Conservation (phyloP, 345 rosid genomes). For the Raphanus sativus region DNA sequence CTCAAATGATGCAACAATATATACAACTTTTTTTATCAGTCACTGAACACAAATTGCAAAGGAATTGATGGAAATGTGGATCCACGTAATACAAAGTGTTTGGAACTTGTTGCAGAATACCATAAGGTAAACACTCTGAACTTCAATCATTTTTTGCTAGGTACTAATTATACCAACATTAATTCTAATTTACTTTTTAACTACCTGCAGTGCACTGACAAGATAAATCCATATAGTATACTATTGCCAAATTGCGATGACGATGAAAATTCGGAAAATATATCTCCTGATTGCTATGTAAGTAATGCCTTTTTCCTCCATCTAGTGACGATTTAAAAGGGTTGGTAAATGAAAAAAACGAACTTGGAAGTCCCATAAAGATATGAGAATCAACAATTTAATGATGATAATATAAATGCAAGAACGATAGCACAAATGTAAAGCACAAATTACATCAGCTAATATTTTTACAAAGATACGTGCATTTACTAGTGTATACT, state of each 20-base stretch:
- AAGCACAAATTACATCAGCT: too few species aligned
- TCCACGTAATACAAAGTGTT: constrained; percentile 4
- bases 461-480: not conserved
- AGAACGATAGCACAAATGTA: too few species aligned
- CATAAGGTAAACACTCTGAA: not conserved
- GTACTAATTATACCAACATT: too few species aligned
- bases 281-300: constrained; percentile 15
- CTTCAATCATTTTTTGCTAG: too few species aligned
- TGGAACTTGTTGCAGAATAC: not conserved
- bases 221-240: not conserved
- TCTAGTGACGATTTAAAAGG: not conserved
- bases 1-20: not conserved
- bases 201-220: not conserved
- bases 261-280: not conserved
- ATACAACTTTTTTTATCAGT: not conserved
- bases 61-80: not conserved
- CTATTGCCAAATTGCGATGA: constrained; percentile 2
- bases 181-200: too few species aligned
- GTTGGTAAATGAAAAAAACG: too few species aligned
- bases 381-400: too few species aligned
- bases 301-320: not conserved
- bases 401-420: too few species aligned
- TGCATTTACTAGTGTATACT: not conserved
- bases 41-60: not conserved
- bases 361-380: too few species aligned